Base-by-base conservation (phyloP, 1,139 yeast species). In the Entelexis paramagnoliae region DNA sequence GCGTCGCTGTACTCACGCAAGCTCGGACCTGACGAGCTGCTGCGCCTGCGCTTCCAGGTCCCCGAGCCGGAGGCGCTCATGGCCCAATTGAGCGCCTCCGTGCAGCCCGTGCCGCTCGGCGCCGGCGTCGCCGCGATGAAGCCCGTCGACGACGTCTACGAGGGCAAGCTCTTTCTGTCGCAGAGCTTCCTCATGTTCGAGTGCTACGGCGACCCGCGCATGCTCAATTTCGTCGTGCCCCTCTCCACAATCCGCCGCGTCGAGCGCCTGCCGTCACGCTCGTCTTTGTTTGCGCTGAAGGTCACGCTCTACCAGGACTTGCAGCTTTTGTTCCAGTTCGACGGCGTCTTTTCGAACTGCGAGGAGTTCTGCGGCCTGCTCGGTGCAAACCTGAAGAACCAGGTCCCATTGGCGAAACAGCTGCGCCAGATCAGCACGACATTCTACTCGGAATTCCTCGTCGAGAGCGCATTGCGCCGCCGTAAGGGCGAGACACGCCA, bases 391-490 rank as follows among this genome's bases (percentile, higher is more conserved):
- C 71, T 91, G 58, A 79, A 76, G 62, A 75, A 76, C 44, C 87
- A 86, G 63, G 70, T 84, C 40, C 72, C 78, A 3, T 74, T 80
- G 58, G 79, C 86, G n/a, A 72, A 76, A 49, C 55, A 60, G 22
- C 68, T 88, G 57, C 80, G 76, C 33, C 79, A 81, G 1, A 88
- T 88, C 62, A 71, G 86, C 42, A 75, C 75, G 41, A 72, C 91
- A 0, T 78, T 93, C 57, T 91, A 87, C 65, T 88, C 96, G 0
- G 97, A 91, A 63, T 89, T 85, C 64, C 71, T 88, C 44, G 48
- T 57, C 51, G 52, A 54, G 20, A 49, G 57, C 22, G 53, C 58
- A 7, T 19, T 29, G n/a, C 51, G 50, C 10, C 51, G 55, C 13
- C 24, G 35, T 5, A 32, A 39, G 35, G 55, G 54, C 20, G 43